Evolutionary conservation across 306 rosid genomes (phyloP).

Genomic region (Vigna unguiculata): DNA sequence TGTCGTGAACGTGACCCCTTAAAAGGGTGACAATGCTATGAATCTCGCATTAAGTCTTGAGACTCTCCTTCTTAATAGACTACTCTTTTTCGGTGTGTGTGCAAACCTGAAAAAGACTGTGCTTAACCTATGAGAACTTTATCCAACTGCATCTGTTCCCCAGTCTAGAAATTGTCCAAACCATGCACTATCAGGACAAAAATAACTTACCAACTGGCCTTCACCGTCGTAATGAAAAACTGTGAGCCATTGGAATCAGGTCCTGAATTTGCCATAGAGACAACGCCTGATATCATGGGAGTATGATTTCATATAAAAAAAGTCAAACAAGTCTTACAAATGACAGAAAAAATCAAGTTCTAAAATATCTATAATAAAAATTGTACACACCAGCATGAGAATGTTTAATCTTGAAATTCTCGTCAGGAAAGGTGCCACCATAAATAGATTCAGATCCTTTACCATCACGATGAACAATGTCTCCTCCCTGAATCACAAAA

Average conservation of each 20-base stretch:
- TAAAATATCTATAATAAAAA: conserved; percentile 1
- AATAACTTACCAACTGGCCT: conserved; percentile 78
- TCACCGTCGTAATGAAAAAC: conserved; percentile 82
- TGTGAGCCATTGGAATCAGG: conserved; percentile 92
- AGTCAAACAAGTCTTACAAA: conserved; percentile 10
- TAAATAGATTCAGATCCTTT: conserved; percentile 78
- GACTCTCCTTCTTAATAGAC: no score
- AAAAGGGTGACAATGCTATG: no score
- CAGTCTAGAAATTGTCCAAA: background rate
- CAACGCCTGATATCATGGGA: conserved; percentile 62
- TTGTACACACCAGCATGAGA: conserved; percentile 82
- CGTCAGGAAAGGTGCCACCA: conserved; percentile 80
- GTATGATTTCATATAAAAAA: conserved; percentile 9
- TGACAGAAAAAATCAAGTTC: conserved; percentile 1
- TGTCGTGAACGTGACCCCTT: no score
- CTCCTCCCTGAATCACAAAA: conserved; percentile 91
- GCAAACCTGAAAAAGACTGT: background rate
- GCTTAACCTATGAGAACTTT: conserved; percentile 7
- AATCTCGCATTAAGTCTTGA: no score
- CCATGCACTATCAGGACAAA: background rate
- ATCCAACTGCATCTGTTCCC: background rate
- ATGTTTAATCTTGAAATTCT: conserved; percentile 76
- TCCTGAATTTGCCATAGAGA: conserved; percentile 90
- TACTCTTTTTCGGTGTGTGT: background rate
- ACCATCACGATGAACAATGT: conserved; percentile 71